A percentile compares a stretch with the other conserved stretches of the same genome.
Evolutionary conservation across 106 monocot genomes (phyloP).

Genomic region (Dendrobium officinale): DNA sequence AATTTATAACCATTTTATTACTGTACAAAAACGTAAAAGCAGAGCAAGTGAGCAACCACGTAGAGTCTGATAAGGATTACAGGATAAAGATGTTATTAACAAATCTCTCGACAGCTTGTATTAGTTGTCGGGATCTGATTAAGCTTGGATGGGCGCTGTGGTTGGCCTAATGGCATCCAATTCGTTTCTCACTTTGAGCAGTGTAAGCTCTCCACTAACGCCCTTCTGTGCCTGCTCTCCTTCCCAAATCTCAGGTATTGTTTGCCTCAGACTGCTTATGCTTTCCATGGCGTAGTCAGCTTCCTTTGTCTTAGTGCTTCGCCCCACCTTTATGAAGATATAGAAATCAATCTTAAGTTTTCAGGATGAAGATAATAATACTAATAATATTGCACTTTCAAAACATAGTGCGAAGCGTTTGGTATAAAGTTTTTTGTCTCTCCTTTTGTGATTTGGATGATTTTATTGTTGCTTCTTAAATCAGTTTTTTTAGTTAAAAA

Average conservation of each 20-base stretch:
- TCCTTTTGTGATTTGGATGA: too few relatives aligned
- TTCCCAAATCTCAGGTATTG: constrained; percentile 54
- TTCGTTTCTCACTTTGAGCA: constrained; percentile 16
- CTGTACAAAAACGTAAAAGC: background rate
- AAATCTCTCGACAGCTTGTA: background rate
- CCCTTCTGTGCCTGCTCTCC: background rate
- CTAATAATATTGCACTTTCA: too few relatives aligned
- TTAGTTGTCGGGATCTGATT: background rate
- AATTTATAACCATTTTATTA: background rate
- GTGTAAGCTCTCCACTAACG: background rate
- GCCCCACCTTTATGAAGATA: constrained; percentile 41
- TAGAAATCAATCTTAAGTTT: too few relatives aligned
- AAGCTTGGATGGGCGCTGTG: constrained; percentile 29
- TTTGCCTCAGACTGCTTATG: constrained; percentile 22
- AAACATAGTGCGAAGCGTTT: too few relatives aligned
- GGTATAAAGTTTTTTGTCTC: too few relatives aligned
- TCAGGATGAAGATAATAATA: too few relatives aligned
- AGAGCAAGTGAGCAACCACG: background rate
- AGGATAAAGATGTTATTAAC: background rate
- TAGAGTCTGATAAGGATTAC: too few relatives aligned
- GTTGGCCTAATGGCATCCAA: constrained; percentile 22
- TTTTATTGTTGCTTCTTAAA: too few relatives aligned
- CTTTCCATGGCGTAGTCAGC: constrained; percentile 51
- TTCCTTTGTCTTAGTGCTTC: constrained; percentile 30
- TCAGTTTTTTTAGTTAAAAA: too few relatives aligned